phyloP scores from a whole-genome alignment of 805 yeast genomes.

The Nakazawaea ernobii region DNA sequence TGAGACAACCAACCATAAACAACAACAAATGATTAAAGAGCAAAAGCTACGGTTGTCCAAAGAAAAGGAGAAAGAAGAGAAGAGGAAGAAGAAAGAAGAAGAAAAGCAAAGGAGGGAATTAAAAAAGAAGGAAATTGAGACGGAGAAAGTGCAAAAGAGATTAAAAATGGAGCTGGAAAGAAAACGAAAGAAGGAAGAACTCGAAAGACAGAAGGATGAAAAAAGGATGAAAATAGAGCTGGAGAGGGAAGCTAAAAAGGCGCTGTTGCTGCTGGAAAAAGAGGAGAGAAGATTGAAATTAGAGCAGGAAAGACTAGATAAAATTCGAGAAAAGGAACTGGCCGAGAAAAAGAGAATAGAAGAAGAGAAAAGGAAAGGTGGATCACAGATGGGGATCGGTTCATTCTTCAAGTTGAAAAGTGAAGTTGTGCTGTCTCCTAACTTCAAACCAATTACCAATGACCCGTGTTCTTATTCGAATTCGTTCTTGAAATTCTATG shows the following conservation, averaged over 20 bases:
- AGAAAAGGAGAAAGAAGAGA: constrained; percentile 13
- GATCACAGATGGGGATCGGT: constrained; percentile 23
- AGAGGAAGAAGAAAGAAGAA: constrained; percentile 27
- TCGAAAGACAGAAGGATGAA: constrained; percentile 16
- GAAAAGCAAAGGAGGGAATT: constrained; percentile 16
- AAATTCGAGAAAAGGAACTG: constrained; percentile 17
- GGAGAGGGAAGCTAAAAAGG: constrained; percentile 22
- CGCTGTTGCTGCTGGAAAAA: constrained; percentile 22
- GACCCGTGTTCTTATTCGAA: not conserved
- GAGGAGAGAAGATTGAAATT: constrained; percentile 28
- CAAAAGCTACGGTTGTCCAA: not conserved
- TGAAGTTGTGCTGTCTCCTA: not conserved
- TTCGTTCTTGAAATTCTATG: constrained; percentile 3
- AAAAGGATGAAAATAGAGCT: constrained; percentile 19
- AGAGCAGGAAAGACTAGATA: constrained; percentile 23
- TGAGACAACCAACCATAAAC: constrained; percentile 1
- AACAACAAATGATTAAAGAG: not conserved
- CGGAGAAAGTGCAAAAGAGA: constrained; percentile 22
- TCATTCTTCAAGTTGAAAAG: constrained; percentile 26
- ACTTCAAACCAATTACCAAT: constrained; percentile 12
- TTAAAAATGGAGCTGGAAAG: constrained; percentile 15
- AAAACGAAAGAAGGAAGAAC: constrained; percentile 13
- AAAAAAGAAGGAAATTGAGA: constrained; percentile 18
- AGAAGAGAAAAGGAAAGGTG: constrained; percentile 10
- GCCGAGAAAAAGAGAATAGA: constrained; percentile 12